Base-by-base conservation (phyloP, 2,329 filamentous ascomycete species). In the Chaetomium olivaceum region DNA sequence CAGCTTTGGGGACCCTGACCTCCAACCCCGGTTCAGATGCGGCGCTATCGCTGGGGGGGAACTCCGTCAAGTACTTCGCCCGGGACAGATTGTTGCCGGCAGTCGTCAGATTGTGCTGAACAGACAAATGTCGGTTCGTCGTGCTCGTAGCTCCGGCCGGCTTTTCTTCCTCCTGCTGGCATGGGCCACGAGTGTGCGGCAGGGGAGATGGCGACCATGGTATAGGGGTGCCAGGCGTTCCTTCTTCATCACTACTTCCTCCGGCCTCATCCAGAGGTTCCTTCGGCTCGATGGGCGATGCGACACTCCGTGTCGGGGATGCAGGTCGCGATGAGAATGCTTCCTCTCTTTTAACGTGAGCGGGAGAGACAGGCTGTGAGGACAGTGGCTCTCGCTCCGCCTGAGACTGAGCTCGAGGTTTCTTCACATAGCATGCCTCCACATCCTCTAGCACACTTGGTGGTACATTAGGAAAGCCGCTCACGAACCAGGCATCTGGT, bases 401-500 rank as follows among this genome's bases (percentile, higher is more conserved):
- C 16, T 5, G 8, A 14, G 29, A 11, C 29, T 21, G 11, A 9
- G 31, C 7, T 9, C 3, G 48, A 21, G 46, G 5, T 1, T 33
- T 4, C 23, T 23, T 48, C 3, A 16, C 23, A 64, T 71, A 58
- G 36, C 67, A 67, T 57, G 71, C 67, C 57, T 70, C 75, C 7
- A 77, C 62, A 2, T 71, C 72, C 46, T 79, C 67, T 21, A 81
- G 61, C 11, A 80, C 75, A 48, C 76, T 71, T 2, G 67, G 63
- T 0, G 80, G 80, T 12, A 81, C 68, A 55, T 78, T 77, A 51
- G 69, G 67, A 3, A 71, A 36, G 1, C 72, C 74, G 11, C 73
- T 71, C 21, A 70, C 68, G 9, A 65, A 66, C 80, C 80, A 82
- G 1, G 80, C 74, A 60, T 76, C 72, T 3, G 72, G 58, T 0